Percentiles rank a stretch among this genome's conserved stretches.
phyloP scores from a whole-genome alignment of 2,329 filamentous ascomycete genomes.

The Leptosphaerulina australis region DNA sequence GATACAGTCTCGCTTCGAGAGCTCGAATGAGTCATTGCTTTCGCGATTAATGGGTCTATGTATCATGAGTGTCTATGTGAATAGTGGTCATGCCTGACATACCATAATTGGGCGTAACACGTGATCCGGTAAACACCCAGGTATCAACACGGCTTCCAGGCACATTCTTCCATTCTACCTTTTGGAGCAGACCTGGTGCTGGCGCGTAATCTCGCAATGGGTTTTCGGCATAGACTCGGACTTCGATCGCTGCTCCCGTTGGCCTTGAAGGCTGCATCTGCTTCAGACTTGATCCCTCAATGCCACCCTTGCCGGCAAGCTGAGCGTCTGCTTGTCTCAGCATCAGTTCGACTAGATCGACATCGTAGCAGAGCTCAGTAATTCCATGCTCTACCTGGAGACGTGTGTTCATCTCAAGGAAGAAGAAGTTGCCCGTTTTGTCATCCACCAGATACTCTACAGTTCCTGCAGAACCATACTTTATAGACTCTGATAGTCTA shows the following conservation, averaged over 20 bases:
- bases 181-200: slow-evolving; percentile 63
- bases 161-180: slow-evolving; percentile 61
- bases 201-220: slow-evolving; percentile 65
- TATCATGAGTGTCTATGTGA: neutral
- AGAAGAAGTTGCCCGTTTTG: slow-evolving; percentile 77
- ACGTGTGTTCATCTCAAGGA: slow-evolving; percentile 65
- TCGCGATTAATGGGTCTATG: slow-evolving; percentile 62
- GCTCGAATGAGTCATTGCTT: slow-evolving; percentile 62
- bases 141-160: slow-evolving; percentile 64
- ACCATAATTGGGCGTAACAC: slow-evolving; percentile 64
- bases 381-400: slow-evolving; percentile 65
- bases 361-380: slow-evolving; percentile 61
- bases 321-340: slow-evolving; percentile 61
- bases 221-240: slow-evolving; percentile 63
- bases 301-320: slow-evolving; percentile 53
- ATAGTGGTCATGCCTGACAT: slow-evolving; percentile 18
- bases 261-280: slow-evolving; percentile 53
- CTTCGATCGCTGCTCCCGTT: slow-evolving; percentile 59
- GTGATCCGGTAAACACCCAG: slow-evolving; percentile 65
- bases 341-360: slow-evolving; percentile 64
- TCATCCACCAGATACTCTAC: slow-evolving; percentile 92
- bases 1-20: slow-evolving; percentile 53
- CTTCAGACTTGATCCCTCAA: slow-evolving; percentile 51
- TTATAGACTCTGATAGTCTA: slow-evolving; percentile 61
- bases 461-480: slow-evolving; percentile 85